Percentiles rank a stretch among this genome's conserved stretches.
phyloP scores from a whole-genome alignment of 257 asterid species.

The Agastache rugosa region DNA sequence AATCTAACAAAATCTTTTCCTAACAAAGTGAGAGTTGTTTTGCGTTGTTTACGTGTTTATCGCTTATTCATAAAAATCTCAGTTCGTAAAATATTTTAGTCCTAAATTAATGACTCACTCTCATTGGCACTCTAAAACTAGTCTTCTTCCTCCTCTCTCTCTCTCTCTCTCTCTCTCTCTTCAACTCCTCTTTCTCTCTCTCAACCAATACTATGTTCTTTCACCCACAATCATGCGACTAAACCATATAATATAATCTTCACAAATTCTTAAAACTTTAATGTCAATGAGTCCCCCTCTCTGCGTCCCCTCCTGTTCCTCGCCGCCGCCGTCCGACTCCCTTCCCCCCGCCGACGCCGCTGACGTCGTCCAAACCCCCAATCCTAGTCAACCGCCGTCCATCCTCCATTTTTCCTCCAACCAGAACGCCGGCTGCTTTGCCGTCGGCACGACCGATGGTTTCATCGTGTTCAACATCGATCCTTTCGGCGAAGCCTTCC shows the following conservation, averaged over 20 bases:
- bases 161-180: background rate
- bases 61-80: background rate
- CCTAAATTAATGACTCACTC: background rate
- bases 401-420: constrained; percentile 61
- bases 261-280: background rate
- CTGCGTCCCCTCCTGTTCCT: background rate
- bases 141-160: background rate
- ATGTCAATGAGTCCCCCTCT: background rate
- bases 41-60: background rate
- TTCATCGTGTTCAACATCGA: constrained; percentile 56
- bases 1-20: constrained; percentile 1
- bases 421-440: constrained; percentile 56
- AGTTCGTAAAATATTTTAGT: background rate
- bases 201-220: background rate
- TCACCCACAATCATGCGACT: background rate
- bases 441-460: constrained; percentile 58
- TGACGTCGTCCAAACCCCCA: background rate
- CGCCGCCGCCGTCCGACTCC: constrained; percentile 13
- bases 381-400: constrained; percentile 36
- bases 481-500: constrained; percentile 52
- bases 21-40: background rate
- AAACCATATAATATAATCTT: background rate
- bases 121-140: background rate
- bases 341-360: background rate
- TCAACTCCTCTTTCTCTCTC: background rate